phyloP scores from a whole-genome alignment of 2,329 filamentous ascomycete genomes.

The Apiospora aurea region DNA sequence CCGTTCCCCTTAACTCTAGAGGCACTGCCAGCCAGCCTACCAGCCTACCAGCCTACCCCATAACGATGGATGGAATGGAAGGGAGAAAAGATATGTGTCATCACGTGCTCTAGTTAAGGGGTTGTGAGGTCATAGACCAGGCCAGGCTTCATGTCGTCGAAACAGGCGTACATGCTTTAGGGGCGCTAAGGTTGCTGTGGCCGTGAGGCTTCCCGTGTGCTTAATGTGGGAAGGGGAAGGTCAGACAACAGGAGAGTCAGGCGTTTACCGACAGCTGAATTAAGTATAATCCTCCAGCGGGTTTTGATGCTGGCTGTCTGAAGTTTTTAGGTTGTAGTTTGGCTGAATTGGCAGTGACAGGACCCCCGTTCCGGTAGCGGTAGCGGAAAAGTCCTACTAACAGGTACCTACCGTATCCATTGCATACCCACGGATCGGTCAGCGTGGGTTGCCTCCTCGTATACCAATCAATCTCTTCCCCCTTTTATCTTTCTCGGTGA shows the following conservation, averaged over 20 bases:
- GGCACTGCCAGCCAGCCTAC: too few species aligned
- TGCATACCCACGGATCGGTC: constrained; percentile 16
- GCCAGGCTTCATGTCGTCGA: not conserved
- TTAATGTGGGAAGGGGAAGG: constrained; percentile 1
- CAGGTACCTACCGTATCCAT: not conserved
- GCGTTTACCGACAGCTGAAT: not conserved
- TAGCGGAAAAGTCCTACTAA: not conserved
- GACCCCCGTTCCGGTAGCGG: constrained; percentile 1
- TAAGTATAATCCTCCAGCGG: not conserved
- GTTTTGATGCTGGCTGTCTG: not conserved
- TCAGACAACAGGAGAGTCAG: not conserved
- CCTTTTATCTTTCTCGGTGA: not conserved
- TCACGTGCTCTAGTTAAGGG: constrained; percentile 13
- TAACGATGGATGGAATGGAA: not conserved
- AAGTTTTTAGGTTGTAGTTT: constrained; percentile 20
- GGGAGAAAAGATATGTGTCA: not conserved
- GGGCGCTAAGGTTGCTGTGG: constrained; percentile 3
- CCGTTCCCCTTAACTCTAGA: not conserved
- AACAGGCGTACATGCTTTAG: not conserved
- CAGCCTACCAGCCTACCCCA: not conserved
- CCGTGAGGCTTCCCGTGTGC: constrained; percentile 10
- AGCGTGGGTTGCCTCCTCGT: constrained; percentile 16
- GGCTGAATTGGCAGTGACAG: constrained; percentile 21
- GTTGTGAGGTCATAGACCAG: constrained; percentile 9
- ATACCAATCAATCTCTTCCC: not conserved